Evolutionary conservation across 2,329 filamentous ascomycete genomes (phyloP), one percentile per base, ranked within the genome.

Genomic region (Alternaria sp.): DNA sequence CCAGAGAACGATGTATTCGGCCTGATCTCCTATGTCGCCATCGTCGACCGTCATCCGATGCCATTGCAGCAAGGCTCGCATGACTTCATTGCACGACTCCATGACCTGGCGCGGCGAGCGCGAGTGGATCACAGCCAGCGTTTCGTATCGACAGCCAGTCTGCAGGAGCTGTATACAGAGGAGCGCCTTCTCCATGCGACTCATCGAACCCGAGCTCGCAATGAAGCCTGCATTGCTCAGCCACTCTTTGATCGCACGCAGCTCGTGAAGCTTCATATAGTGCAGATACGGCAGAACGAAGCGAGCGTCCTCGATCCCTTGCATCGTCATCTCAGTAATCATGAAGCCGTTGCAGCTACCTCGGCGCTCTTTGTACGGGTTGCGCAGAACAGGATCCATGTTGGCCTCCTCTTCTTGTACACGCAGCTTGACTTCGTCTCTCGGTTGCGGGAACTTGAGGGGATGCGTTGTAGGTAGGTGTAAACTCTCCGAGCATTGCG

Each of bases 51-150:
- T 61, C 19, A 73, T 72, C 19, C 65, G 66, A 55, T 77, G 72
- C 65, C 75, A 49, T n/a, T 70, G 63, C 15, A 74, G 45, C 17
- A 77, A 47, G 1, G 67, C 71, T 23, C 65, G 56, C 64, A 75
- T 71, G n/a, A 75, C 74, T 51, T 77, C 69, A 11, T 65, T 61
- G 47, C 73, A 76, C 40, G 68, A 65, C 11, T 56, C 58, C 44
- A 64, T 54, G 19, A 77, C 64, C 46, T 76, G 63, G 25, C 65
- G 64, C 9, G 73, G 75, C 7, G 73, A 70, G 25, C 74, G 67
- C 23, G 74, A 77, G 54, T 76, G 76, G 13, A 74, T 56, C n/a
- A 69, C 69, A 10, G 75, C 75, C 11, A 75, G 58, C 2, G 64
- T 64, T 62, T 77, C 74, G n/a, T 73, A 69, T 6, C 74, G 68